Base-by-base conservation (phyloP, 805 yeast genomes). In the Metschnikowia colocasiae region DNA sequence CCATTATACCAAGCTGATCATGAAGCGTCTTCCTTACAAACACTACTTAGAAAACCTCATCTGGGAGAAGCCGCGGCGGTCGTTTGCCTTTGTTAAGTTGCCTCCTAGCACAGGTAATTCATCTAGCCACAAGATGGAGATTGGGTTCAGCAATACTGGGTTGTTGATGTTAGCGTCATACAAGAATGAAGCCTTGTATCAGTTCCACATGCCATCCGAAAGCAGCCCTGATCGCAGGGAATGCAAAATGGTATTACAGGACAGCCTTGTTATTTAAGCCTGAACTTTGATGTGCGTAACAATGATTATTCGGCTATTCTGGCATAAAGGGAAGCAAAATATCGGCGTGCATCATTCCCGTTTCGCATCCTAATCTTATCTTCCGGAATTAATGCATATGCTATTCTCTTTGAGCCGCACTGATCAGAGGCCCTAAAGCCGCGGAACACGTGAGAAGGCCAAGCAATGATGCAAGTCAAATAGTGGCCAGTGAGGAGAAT, bases 61-160 rank as follows among this genome's bases (percentile, higher is more conserved):
- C 6, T 65, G 73, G 69, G 73, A 68, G 45, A 73, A 74, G 1
- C 76, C 77, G 3, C 56, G 63, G 34, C 52, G 77, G 33, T 69
- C 75, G 4, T 73, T 72, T 59, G 74, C 74, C 16, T 70, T 59
- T 49, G 64, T 71, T 29, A 69, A 65, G 52, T 48, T 73, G 3
- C 73, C 72, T 3, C 72, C 46, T 6, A 43, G 43, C n/a, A n/a
- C 37, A 8, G 33, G 40, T 15, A 34, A 32, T 10, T 19, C 32
- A 6, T 4, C 31, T 4, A 34, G 40, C 10, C 56, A 59, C 43
- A 59, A 52, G 26, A 68, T 69, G 15, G 75, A 67, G 43, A 63
- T 72, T 42, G 77, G 76, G 19, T 72, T 71, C 50, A 51, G 48
- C 40, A 49, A 56, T 43, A 63, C 60, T 43, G 65, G 59, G 36